Base-by-base conservation (phyloP, 805 yeast species). In the Wickerhamomyces chaumierensis region DNA sequence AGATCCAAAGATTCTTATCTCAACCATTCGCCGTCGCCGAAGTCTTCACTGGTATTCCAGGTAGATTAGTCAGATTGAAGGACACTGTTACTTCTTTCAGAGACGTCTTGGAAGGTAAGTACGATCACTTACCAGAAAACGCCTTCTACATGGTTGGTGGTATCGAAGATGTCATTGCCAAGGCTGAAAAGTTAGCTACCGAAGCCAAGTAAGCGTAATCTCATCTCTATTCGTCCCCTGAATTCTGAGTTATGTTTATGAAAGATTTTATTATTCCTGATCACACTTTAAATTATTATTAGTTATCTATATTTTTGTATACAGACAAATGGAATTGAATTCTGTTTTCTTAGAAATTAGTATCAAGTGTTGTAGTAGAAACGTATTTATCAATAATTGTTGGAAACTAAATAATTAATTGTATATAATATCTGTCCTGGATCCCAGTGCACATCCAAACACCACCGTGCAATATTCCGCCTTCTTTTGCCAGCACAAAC, bases 111-210 rank as follows among this genome's bases (percentile, higher is more conserved):
- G 96, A 77, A 31, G 98, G 98, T 75, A 92, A 92, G 78, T 87
- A 92, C 77, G 98, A 92, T 72, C 81, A 81, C 75, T 80, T 92
- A 62, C 98, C 98, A 66, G 98, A 92, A 77, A 84, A 81, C 66
- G 98, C 98, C 60, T 92, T 92, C 94, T 92, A 92, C 73, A 92
- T 92, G 98, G 98, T 92, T 71, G 98, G 98, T 75, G 95, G 95
- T 75, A 88, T 92, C 62, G 96, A 88, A 68, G 98, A 92, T 71
- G 98, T 80, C 58, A 69, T 87, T 66, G 94, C 96, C 65, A 92
- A 92, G 81, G 97, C 96, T 64, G 97, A 92, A 74, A 88, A 90
- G 77, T 71, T 92, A 67, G 97, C 97, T 69, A 78, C 94, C 66
- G 95, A 86, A 68, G 73, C 86, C 58, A 77, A 78, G 62, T 78